Evolutionary conservation across 306 rosid genomes (phyloP).

Genomic region (Albizia julibrissin): DNA sequence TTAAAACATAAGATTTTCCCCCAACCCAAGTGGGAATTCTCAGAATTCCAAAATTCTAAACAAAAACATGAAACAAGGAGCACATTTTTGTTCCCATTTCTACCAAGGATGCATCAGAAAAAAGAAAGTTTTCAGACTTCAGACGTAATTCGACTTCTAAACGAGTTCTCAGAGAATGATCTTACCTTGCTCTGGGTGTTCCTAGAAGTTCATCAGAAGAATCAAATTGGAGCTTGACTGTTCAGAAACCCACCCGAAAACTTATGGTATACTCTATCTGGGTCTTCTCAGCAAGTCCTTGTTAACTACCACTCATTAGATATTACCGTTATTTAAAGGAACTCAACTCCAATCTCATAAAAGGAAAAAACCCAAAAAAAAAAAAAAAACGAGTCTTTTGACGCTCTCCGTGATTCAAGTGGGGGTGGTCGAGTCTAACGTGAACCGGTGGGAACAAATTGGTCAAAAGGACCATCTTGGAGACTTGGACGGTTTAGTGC

Average conservation of each 20-base stretch:
- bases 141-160: constrained; percentile 23
- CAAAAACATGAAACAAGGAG: constrained; percentile 15
- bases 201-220: constrained; percentile 29
- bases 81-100: constrained; percentile 26
- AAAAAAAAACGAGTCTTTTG: neutral
- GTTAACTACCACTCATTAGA: constrained; percentile 40
- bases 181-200: constrained; percentile 42
- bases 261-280: constrained; percentile 26
- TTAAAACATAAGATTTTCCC: neutral
- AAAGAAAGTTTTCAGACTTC: constrained; percentile 10
- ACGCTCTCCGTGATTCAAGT: constrained; percentile 4
- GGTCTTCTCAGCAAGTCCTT: constrained; percentile 12
- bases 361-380: neutral
- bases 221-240: constrained; percentile 20
- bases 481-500: neutral
- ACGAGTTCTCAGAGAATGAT: constrained; percentile 17
- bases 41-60: constrained; percentile 17
- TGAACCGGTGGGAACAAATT: neutral
- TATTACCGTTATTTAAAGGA: constrained; percentile 40
- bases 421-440: neutral
- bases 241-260: constrained; percentile 18
- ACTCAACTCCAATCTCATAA: constrained; percentile 25
- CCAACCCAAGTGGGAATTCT: constrained; percentile 5
- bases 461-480: neutral
- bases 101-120: neutral